Conservation (phyloP, 352 stramenopile genomes). For the Phytophthora rubi region DNA sequence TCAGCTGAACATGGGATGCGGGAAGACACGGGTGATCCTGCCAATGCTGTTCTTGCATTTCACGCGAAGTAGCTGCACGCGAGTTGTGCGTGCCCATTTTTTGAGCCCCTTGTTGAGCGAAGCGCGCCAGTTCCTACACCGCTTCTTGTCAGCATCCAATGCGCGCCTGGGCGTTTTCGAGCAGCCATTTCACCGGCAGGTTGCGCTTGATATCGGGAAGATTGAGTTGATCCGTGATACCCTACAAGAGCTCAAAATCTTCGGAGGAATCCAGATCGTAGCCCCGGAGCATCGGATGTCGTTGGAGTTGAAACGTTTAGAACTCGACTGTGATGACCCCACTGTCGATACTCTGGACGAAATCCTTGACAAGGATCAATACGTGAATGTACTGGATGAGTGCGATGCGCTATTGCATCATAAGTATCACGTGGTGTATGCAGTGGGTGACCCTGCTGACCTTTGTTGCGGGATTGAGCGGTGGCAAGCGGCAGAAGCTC, state of each 20-base stretch:
- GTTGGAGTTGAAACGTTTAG: slow-evolving; percentile 80
- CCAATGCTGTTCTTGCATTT: slow-evolving; percentile 90
- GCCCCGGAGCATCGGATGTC: slow-evolving; percentile 89
- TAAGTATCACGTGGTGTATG: slow-evolving; percentile 90
- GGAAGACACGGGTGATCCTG: slow-evolving; percentile 88
- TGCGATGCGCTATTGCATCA: slow-evolving; percentile 88
- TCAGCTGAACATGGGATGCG: slow-evolving; percentile 89
- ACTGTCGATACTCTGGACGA: slow-evolving; percentile 34
- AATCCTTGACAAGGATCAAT: slow-evolving; percentile 55
- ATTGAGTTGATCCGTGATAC: slow-evolving; percentile 43
- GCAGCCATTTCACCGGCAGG: slow-evolving; percentile 73
- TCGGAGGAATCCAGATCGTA: slow-evolving; percentile 69
- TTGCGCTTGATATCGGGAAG: slow-evolving; percentile 34
- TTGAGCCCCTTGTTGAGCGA: slow-evolving; percentile 68
- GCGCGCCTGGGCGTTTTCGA: slow-evolving; percentile 57
- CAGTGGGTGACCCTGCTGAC: slow-evolving; percentile 52
- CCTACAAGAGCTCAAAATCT: slow-evolving; percentile 41
- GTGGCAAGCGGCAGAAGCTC: slow-evolving; percentile 59
- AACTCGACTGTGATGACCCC: slow-evolving; percentile 10
- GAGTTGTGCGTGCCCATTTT: slow-evolving; percentile 66
- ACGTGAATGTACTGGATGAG: slow-evolving; percentile 90
- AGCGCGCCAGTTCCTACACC: slow-evolving; percentile 70
- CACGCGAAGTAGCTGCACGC: slow-evolving; percentile 19
- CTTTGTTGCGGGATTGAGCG: slow-evolving; percentile 59
- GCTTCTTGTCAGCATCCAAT: slow-evolving; percentile 51